Evolutionary conservation across 2,329 filamentous ascomycete species (phyloP).

Genomic region (Trichoderma gracile): DNA sequence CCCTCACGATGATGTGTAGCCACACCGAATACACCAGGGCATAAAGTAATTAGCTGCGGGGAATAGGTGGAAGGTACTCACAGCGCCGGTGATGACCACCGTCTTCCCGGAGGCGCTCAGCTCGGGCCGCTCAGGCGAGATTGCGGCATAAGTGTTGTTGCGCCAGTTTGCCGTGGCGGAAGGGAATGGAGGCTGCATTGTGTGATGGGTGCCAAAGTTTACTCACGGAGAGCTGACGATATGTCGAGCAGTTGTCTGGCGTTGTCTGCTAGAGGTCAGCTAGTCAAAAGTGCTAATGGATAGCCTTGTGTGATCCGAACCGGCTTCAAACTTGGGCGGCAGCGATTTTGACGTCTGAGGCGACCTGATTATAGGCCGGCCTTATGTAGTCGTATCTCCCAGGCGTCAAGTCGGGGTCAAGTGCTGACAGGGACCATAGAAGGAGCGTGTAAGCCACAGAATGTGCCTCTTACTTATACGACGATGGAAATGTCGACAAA

Average conservation of each 20-base stretch:
- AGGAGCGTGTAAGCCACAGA: neutral
- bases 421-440: neutral
- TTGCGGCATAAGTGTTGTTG: slow-evolving; percentile 13
- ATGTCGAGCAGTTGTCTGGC: neutral
- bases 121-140: slow-evolving; percentile 13
- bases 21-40: too few relatives aligned
- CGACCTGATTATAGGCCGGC: neutral
- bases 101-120: slow-evolving; percentile 19
- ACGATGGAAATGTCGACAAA: too few relatives aligned
- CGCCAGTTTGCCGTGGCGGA: slow-evolving; percentile 21
- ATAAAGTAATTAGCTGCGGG: too few relatives aligned
- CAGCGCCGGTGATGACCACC: slow-evolving; percentile 15
- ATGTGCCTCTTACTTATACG: too few relatives aligned
- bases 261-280: too few relatives aligned
- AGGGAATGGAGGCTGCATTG: slow-evolving; percentile 17
- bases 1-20: too few relatives aligned
- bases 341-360: neutral
- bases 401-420: neutral
- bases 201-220: neutral
- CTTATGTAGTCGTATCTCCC: neutral
- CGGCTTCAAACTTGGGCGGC: neutral
- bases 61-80: neutral
- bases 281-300: neutral
- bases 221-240: neutral
- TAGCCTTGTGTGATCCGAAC: neutral